Evolutionary conservation across 805 yeast species (phyloP), one percentile per base, ranked within the genome.

Genomic region (Ogataea philodendri): DNA sequence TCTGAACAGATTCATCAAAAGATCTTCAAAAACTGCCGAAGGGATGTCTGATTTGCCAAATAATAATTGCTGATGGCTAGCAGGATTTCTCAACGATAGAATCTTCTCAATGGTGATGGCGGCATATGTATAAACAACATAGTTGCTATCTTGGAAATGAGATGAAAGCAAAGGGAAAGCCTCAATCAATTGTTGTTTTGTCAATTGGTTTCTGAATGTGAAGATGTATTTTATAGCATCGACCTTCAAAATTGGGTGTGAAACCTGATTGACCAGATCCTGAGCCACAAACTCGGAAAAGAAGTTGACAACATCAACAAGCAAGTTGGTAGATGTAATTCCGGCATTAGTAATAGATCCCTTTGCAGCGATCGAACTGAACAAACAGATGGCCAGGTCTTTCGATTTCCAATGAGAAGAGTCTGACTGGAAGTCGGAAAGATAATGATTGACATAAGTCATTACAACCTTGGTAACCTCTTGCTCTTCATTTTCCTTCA

Each of bases 191-290:
- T 90, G 97, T 7, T 74, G 82, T 54, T 88, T 89, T 5, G 93
- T 86, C 41, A 93, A 68, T 65, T 93, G 98, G 59, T 90, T 89
- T 66, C 98, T 76, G 65, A 93, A 93, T 3, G 80, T 78, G 63
- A 83, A 80, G 39, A 93, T 82, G 57, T 83, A 94, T 57, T 87
- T 86, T 58, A 93, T 87, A 3, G 98, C 94, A 61, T 90, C 97
- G 30, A 88, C 90, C 52, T 78, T 81, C 48, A 93, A 67, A 32
- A 93, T 84, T 8, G 95, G 88, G 51, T 82, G 82, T 3, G 76
- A 69, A 17, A 62, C 66, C 9, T 62, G 57, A 16, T 67, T 60
- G n/a, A 83, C 66, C 48, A 93, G 70, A 63, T 93, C 96, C 4
- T 82, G 78, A 6, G 94, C 93, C 52, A 93, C 78, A 55, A 86